phyloP scores from a whole-genome alignment of 2,329 filamentous ascomycete species.

The Fusarium succisae region DNA sequence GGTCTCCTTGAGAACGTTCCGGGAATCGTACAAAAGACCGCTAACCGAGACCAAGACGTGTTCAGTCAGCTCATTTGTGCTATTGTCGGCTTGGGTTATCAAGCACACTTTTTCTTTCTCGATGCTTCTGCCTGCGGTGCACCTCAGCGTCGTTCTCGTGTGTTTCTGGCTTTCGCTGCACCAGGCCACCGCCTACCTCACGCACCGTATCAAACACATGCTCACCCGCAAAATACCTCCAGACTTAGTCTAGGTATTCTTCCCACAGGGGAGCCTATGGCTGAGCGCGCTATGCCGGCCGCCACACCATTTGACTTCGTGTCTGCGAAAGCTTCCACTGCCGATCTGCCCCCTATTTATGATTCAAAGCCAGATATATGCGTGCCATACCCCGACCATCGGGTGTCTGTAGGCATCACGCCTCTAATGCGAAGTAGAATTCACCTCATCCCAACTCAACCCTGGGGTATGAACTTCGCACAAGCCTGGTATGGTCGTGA shows the following conservation, averaged over 20 bases:
- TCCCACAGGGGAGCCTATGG: constrained; percentile 69
- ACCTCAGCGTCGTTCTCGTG: constrained; percentile 70
- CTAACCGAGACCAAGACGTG: constrained; percentile 66
- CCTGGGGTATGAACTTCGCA: constrained; percentile 62
- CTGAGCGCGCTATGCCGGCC: constrained; percentile 52
- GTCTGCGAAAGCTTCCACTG: constrained; percentile 61
- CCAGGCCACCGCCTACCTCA: constrained; percentile 68
- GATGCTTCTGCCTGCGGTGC: constrained; percentile 77
- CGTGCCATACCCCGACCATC: constrained; percentile 74
- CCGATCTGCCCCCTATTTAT: constrained; percentile 69
- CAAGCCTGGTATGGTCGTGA: constrained; percentile 54
- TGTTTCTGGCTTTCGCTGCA: constrained; percentile 78
- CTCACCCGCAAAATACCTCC: constrained; percentile 56
- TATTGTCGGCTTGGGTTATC: constrained; percentile 81
- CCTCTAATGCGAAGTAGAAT: constrained; percentile 57
- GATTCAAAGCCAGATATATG: constrained; percentile 71
- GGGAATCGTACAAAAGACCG: constrained; percentile 64
- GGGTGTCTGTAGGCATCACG: constrained; percentile 56
- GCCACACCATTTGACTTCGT: constrained; percentile 69
- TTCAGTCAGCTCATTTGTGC: constrained; percentile 78
- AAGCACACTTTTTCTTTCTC: constrained; percentile 72
- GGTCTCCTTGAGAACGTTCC: constrained; percentile 82
- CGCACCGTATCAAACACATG: constrained; percentile 69
- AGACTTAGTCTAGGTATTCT: constrained; percentile 62
- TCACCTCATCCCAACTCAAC: constrained; percentile 66